Evolutionary conservation across 2,329 filamentous ascomycete genomes (phyloP), one percentile per base, ranked within the genome.

Genomic region (Aspergillus clavatus): DNA sequence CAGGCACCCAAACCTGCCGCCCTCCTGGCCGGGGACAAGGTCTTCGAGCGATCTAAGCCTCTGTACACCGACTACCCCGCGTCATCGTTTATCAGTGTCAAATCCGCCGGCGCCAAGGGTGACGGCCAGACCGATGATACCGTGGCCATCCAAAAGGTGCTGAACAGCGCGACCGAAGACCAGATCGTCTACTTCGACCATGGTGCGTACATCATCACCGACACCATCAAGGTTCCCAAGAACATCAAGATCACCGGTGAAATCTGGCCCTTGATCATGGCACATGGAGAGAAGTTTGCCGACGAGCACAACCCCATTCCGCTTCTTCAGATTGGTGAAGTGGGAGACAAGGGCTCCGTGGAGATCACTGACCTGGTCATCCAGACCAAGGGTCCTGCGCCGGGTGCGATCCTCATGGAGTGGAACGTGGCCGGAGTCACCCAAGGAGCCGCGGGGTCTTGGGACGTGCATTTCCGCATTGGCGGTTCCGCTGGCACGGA

Each of bases 401-500:
- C 89, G 0, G 91, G 91, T 54, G 91, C 89, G 14, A 88, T 95
- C 60, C 79, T 96, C 63, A 82, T 96, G 72, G 80, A 96, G 67
- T 96, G 89, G 86, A 96, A 96, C 70, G 74, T 95, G 33, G 81
- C 81, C 35, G 84, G 82, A 27, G 44, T 63, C 19, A 57, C 60
- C 5, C 77, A 83, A 46, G 89, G 88, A 38, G 79, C 82, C 1
- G 83, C 83, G 16, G 91, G 82, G 51, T 83, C 96, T 70, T 98
- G 90, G 87, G 93, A 98, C 60, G 84, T 90, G n/a, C 93, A 98
- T 74, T 85, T 93, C 72, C 88, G 93, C 61, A 81, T 98, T 57
- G 91, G 89, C 58, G 93, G 93, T 35, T 83, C 84, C 43, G 84
- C 86, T 4, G 91, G 91, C 48, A 94, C 90, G 22, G 71, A 87